Evolutionary conservation across 805 yeast species (phyloP).

Genomic region (Teunomyces atbi): DNA sequence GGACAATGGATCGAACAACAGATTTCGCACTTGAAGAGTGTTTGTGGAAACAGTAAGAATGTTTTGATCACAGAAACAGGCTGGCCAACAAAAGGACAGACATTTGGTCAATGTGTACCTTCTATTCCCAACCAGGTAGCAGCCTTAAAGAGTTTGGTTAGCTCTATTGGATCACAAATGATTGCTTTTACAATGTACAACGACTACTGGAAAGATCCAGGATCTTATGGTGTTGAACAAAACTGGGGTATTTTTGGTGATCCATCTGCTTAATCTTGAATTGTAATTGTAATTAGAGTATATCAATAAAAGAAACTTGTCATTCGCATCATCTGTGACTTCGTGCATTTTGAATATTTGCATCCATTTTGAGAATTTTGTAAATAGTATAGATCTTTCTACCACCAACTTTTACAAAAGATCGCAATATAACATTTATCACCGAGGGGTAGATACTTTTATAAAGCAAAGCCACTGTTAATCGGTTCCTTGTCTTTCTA

Average conservation of each 20-base stretch:
- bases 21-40: conserved; percentile 41
- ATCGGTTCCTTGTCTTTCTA: too few relatives aligned
- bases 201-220: conserved; percentile 62
- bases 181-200: conserved; percentile 61
- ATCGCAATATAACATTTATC: too few relatives aligned
- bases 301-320: not conserved
- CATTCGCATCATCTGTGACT: too few relatives aligned
- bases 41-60: conserved; percentile 48
- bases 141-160: conserved; percentile 51
- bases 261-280: conserved; percentile 7
- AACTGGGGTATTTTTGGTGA: conserved; percentile 53
- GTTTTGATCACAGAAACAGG: conserved; percentile 65
- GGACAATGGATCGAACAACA: conserved; percentile 54
- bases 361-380: too few relatives aligned
- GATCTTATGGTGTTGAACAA: conserved; percentile 57
- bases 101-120: conserved; percentile 57
- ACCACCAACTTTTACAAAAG: too few relatives aligned
- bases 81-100: conserved; percentile 64
- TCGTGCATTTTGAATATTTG: too few relatives aligned
- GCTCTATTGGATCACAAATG: conserved; percentile 46
- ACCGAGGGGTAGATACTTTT: too few relatives aligned
- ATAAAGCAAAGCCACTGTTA: too few relatives aligned
- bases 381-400: too few relatives aligned
- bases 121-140: conserved; percentile 49
- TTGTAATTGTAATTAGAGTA: conserved; percentile 1